These are phyloP conservation scores for Sphagnum fallax DNA, from an alignment of 228 moss, liverwort and hornwort genomes.

Conservation along the genomic window DNA sequence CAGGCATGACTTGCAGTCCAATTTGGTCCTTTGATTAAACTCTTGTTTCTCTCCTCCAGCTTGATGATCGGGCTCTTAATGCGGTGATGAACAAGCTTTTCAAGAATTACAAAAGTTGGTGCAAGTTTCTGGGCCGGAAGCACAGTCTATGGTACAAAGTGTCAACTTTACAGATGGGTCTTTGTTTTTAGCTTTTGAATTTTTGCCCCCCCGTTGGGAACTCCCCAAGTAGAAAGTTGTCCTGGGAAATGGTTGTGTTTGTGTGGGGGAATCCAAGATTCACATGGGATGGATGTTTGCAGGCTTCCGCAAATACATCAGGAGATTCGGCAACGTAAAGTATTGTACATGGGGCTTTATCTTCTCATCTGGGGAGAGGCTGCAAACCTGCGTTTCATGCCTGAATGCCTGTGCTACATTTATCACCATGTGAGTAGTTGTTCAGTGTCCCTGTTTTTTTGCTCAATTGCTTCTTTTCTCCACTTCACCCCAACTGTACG, in stretches of 20 bases:
- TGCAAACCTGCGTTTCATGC: slow-evolving; percentile 88
- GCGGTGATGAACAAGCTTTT: slow-evolving; percentile 48
- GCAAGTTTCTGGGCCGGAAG: slow-evolving; percentile 46
- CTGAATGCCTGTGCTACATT: slow-evolving; percentile 93
- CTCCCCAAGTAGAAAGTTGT: no score
- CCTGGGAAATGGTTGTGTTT: no score
- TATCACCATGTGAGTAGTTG: slow-evolving; percentile 57
- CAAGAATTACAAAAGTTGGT: slow-evolving; percentile 60
- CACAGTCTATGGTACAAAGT: slow-evolving; percentile 33
- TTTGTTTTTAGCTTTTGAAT: no score
- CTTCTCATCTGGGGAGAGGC: slow-evolving; percentile 98
- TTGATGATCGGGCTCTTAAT: slow-evolving; percentile 48
- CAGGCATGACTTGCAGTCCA: no score
- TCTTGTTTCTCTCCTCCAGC: slow-evolving; percentile 6
- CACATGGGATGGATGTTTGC: neutral
- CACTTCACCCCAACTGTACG: no score
- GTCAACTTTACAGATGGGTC: no score
- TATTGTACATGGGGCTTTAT: slow-evolving; percentile 62
- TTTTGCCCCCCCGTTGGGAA: no score
- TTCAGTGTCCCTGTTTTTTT: no score
- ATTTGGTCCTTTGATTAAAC: neutral
- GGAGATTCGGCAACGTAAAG: slow-evolving; percentile 38
- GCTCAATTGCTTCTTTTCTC: no score
- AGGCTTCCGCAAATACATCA: slow-evolving; percentile 40
- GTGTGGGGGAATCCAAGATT: no score